Percentiles rank a stretch among this genome's conserved stretches.
Evolutionary conservation across 148 eudicot genomes (phyloP).

Genomic region (Rhododendron williamsianum): DNA sequence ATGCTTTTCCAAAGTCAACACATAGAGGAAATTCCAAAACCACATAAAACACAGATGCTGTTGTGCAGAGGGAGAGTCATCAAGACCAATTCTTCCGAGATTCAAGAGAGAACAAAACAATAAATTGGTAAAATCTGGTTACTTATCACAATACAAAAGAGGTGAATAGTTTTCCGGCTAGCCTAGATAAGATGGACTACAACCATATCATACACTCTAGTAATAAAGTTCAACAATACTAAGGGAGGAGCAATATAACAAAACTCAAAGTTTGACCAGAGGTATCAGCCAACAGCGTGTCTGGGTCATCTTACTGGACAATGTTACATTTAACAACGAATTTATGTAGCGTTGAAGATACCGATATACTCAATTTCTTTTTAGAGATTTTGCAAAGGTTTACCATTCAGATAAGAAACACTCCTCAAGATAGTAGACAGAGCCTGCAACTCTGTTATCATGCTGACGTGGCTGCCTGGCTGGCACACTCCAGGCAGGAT

Average conservation of each 20-base stretch:
- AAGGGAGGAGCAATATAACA: neutral
- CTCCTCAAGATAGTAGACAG: neutral
- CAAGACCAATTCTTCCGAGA: neutral
- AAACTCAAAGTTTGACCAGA: neutral
- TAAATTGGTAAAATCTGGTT: neutral
- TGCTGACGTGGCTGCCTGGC: conserved; percentile 4
- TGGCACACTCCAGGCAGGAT: neutral
- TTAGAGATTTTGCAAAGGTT: neutral
- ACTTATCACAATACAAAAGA: neutral
- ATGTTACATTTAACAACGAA: neutral
- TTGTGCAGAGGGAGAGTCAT: neutral
- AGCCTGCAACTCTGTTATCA: neutral
- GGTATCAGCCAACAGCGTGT: neutral
- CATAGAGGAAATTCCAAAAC: neutral
- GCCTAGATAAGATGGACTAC: neutral
- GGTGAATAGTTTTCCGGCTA: neutral
- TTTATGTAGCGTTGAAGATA: neutral
- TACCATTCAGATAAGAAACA: neutral
- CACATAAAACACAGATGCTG: neutral
- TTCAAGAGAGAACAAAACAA: neutral
- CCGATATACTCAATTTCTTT: neutral
- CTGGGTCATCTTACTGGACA: neutral
- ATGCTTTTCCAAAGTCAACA: neutral
- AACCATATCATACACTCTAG: neutral
- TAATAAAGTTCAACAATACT: neutral